These are phyloP conservation scores for Lactifluus rugatus DNA, from an alignment of 768 basidiomycete species.

Conservation along the genomic window DNA sequence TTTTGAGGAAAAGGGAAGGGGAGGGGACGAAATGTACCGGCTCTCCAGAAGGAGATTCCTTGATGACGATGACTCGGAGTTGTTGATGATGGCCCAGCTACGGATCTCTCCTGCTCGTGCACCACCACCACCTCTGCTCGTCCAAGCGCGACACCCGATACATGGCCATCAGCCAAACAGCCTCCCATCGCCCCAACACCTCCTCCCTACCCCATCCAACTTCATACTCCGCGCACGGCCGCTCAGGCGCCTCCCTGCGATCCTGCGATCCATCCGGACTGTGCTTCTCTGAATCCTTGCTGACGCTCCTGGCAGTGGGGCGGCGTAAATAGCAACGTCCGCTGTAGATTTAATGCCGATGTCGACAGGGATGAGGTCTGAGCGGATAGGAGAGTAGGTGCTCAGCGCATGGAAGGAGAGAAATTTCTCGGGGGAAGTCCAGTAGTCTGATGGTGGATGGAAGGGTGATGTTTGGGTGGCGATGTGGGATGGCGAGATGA, in stretches of 20 bases:
- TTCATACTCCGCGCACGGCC: background rate
- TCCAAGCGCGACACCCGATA: slow-evolving; percentile 22
- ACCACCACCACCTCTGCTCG: slow-evolving; percentile 16
- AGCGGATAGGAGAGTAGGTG: slow-evolving; percentile 58
- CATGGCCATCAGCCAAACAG: slow-evolving; percentile 25
- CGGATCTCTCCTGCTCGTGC: too few relatives aligned
- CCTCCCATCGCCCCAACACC: slow-evolving; percentile 29
- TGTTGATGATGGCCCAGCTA: too few relatives aligned
- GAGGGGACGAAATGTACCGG: background rate
- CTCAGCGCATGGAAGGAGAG: slow-evolving; percentile 61
- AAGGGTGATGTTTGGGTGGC: slow-evolving; percentile 13
- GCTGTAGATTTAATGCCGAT: slow-evolving; percentile 55
- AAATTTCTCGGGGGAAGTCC: slow-evolving; percentile 63
- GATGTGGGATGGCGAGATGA: slow-evolving; percentile 6
- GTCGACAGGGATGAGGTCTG: slow-evolving; percentile 64
- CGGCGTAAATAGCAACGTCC: slow-evolving; percentile 63
- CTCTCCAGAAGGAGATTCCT: background rate
- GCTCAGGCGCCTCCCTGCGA: slow-evolving; percentile 1
- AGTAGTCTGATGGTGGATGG: slow-evolving; percentile 31
- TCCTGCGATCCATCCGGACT: slow-evolving; percentile 19
- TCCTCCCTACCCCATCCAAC: slow-evolving; percentile 24
- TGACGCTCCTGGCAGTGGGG: slow-evolving; percentile 29
- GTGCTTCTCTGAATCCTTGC: background rate
- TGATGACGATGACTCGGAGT: too few relatives aligned
- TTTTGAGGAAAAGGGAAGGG: too few relatives aligned